Evolutionary conservation across 176 grass and related monocot genomes (phyloP).

Genomic region (Rhynchospora tenuis): DNA sequence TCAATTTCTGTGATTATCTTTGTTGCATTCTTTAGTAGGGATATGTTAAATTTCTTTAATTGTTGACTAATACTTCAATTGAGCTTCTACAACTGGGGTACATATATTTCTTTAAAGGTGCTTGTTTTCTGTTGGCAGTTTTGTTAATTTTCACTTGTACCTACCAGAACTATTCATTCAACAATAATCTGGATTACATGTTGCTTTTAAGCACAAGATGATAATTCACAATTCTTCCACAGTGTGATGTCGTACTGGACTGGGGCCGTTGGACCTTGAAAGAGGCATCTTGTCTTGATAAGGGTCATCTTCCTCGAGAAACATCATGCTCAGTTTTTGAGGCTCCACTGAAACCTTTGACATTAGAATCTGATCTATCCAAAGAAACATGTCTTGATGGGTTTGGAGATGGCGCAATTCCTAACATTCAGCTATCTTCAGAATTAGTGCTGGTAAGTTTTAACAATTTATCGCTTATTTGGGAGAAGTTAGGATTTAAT

Average conservation of each 20-base stretch:
- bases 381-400: slow-evolving; percentile 23
- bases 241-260: slow-evolving; percentile 41
- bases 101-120: not conserved
- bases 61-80: not conserved
- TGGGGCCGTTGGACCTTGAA: slow-evolving; percentile 69
- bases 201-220: not conserved
- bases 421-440: not conserved
- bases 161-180: not conserved
- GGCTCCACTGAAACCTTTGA: slow-evolving; percentile 45
- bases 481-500: not conserved
- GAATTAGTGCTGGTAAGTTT: slow-evolving; percentile 2
- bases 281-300: slow-evolving; percentile 38
- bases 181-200: not conserved
- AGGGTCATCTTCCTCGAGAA: slow-evolving; percentile 30
- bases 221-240: slow-evolving; percentile 14
- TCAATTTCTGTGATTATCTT: too few relatives aligned
- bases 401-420: slow-evolving; percentile 17
- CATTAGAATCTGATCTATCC: slow-evolving; percentile 33
- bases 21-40: too few relatives aligned
- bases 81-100: not conserved
- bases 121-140: not conserved
- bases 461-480: slow-evolving; percentile 1
- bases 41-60: not conserved
- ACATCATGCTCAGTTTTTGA: slow-evolving; percentile 38
- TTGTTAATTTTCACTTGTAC: not conserved